These are phyloP conservation scores for Scytalidium lignicola DNA, from an alignment of 2,329 filamentous ascomycete genomes.

Conservation along the genomic window DNA sequence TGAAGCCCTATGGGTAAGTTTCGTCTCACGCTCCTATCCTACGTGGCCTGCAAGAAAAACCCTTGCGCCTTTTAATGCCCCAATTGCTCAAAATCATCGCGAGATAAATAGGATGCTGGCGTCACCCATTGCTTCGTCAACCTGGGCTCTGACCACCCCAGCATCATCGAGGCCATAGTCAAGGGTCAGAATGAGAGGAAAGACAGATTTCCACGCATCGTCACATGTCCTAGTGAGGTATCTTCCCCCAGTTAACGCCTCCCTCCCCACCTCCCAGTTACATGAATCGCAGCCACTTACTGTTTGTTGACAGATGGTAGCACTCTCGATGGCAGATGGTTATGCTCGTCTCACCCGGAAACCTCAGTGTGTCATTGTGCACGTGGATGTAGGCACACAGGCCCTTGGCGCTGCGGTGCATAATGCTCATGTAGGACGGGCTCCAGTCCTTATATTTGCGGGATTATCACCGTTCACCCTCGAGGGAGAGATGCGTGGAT, in stretches of 20 bases:
- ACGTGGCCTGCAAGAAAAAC: too few species aligned
- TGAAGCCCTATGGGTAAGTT: conserved; percentile 56
- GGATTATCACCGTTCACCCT: conserved; percentile 69
- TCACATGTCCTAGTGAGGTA: conserved; percentile 69
- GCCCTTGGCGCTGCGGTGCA: conserved; percentile 65
- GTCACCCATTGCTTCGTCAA: conserved; percentile 54
- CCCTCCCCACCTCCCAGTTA: too few species aligned
- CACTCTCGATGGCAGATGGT: conserved; percentile 71
- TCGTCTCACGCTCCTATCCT: not conserved
- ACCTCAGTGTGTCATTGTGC: conserved; percentile 66
- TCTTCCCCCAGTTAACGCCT: conserved; percentile 5
- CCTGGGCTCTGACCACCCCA: conserved; percentile 59
- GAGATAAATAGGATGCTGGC: conserved; percentile 31
- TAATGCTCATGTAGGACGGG: conserved; percentile 65
- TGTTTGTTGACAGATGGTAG: conserved; percentile 56
- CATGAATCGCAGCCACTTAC: conserved; percentile 12
- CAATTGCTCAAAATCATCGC: not conserved
- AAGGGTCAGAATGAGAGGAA: conserved; percentile 64
- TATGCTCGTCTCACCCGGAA: conserved; percentile 62
- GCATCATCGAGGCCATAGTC: conserved; percentile 68
- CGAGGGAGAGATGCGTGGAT: conserved; percentile 66
- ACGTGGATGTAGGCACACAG: conserved; percentile 75
- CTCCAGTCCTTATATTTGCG: conserved; percentile 67
- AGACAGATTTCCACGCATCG: conserved; percentile 57
- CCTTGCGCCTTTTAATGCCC: too few species aligned